Conservation (phyloP, 257 asterid genomes). For the Lantana camara region DNA sequence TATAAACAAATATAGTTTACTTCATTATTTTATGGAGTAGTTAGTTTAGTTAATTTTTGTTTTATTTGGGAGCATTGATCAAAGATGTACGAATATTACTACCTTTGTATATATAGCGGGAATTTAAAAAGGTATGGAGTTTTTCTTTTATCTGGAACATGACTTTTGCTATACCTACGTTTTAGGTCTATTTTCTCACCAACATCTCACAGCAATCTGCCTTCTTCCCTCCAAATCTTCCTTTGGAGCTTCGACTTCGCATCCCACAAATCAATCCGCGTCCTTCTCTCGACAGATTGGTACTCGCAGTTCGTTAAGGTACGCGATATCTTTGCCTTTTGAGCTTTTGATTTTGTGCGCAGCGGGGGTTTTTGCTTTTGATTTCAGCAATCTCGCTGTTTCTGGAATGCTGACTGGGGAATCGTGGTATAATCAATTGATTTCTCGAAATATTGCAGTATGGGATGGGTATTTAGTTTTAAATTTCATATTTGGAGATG, state of each 20-base stretch:
- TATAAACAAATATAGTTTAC: not conserved
- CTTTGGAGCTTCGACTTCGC: not conserved
- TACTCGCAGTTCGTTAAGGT: constrained; percentile 1
- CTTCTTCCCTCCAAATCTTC: constrained; percentile 29
- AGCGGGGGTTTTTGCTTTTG: not conserved
- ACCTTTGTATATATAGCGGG: constrained; percentile 25
- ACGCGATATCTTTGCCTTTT: not conserved
- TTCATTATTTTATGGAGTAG: not conserved
- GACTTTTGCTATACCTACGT: constrained; percentile 26
- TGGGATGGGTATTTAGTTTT: not conserved
- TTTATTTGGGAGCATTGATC: no score
- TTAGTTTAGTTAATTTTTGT: constrained; percentile 2
- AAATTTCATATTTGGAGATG: not conserved
- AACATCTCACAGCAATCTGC: constrained; percentile 16
- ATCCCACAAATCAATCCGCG: not conserved
- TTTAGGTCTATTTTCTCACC: constrained; percentile 35
- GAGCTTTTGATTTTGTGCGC: not conserved
- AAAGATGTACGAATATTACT: not conserved
- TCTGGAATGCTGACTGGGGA: constrained; percentile 10
- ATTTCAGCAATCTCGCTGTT: not conserved
- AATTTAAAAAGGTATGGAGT: constrained; percentile 24
- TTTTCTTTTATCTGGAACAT: constrained; percentile 10
- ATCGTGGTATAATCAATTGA: not conserved
- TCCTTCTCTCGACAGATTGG: not conserved
- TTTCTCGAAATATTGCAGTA: not conserved